A percentile compares a stretch with the other conserved stretches of the same genome.
Evolutionary conservation across 768 basidiomycete genomes (phyloP).

Genomic region (Sistotremastrum niveocremeum): DNA sequence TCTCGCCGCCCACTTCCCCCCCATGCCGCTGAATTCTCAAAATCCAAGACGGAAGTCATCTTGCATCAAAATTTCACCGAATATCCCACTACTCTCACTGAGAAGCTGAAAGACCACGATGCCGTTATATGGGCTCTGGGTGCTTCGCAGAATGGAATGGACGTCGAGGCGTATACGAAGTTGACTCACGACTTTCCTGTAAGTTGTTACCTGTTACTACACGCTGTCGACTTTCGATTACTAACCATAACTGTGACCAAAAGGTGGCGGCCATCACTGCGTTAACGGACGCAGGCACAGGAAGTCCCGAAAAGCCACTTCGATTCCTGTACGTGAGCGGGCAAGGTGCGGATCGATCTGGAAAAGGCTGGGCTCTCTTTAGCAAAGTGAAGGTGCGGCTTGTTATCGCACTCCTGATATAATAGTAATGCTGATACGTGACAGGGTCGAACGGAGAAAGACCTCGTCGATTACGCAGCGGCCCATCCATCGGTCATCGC

Average conservation of each 20-base stretch:
- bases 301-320: slow-evolving; percentile 16
- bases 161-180: slow-evolving; percentile 18
- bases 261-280: slow-evolving; percentile 17
- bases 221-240: too few relatives aligned
- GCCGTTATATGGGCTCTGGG: slow-evolving; percentile 27
- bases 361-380: slow-evolving; percentile 18
- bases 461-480: slow-evolving; percentile 13
- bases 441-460: slow-evolving; percentile 20
- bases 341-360: slow-evolving; percentile 22
- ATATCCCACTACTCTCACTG: slow-evolving; percentile 19
- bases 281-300: slow-evolving; percentile 17
- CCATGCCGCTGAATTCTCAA: slow-evolving; percentile 18
- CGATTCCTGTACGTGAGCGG: slow-evolving; percentile 26
- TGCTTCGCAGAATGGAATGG: slow-evolving; percentile 14
- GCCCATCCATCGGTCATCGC: slow-evolving; percentile 11
- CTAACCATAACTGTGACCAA: too few relatives aligned
- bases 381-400: slow-evolving; percentile 22
- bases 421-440: background rate
- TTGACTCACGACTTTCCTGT: slow-evolving; percentile 23
- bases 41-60: slow-evolving; percentile 19
- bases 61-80: slow-evolving; percentile 20
- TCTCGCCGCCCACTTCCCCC: slow-evolving; percentile 19
- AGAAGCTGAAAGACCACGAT: slow-evolving; percentile 19
- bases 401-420: too few relatives aligned
- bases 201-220: too few relatives aligned